A percentile compares a stretch with the other conserved stretches of the same genome.
Evolutionary conservation across 1,139 yeast species (phyloP).

Genomic region (Saccharomyces hybrid): DNA sequence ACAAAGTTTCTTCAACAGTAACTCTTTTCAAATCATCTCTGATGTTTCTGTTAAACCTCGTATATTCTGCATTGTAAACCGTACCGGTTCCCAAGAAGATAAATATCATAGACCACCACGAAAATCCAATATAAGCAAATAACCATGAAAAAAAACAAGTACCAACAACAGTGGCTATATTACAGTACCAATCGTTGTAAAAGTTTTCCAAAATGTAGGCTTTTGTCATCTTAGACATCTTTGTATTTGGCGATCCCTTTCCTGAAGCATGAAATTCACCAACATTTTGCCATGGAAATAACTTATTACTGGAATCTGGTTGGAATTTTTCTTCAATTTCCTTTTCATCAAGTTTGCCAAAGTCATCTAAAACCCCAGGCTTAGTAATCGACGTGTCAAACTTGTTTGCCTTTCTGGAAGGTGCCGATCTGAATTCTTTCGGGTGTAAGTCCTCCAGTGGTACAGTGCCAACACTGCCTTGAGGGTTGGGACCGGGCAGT

Average conservation of each 20-base stretch:
- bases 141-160: constrained; percentile 69
- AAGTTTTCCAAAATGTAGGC: constrained; percentile 61
- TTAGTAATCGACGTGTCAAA: constrained; percentile 26
- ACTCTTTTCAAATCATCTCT: constrained; percentile 67
- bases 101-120: constrained; percentile 42
- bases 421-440: constrained; percentile 15
- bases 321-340: constrained; percentile 9
- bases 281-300: constrained; percentile 38
- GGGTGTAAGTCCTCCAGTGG: constrained; percentile 27
- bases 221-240: constrained; percentile 37
- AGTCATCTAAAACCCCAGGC: constrained; percentile 18
- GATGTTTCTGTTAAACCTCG: constrained; percentile 64
- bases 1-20: constrained; percentile 52
- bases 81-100: constrained; percentile 56
- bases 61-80: constrained; percentile 60
- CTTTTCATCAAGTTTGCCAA: constrained; percentile 9
- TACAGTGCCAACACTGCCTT: constrained; percentile 26
- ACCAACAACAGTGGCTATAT: constrained; percentile 54
- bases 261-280: constrained; percentile 36
- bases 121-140: constrained; percentile 46
- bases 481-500: constrained; percentile 22
- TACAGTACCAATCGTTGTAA: constrained; percentile 67
- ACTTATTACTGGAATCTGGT: constrained; percentile 12
- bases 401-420: constrained; percentile 22
- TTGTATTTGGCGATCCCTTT: constrained; percentile 16